Evolutionary conservation across 1,284 basidiomycete species (phyloP).

Genomic region (Omphalotus olearius): DNA sequence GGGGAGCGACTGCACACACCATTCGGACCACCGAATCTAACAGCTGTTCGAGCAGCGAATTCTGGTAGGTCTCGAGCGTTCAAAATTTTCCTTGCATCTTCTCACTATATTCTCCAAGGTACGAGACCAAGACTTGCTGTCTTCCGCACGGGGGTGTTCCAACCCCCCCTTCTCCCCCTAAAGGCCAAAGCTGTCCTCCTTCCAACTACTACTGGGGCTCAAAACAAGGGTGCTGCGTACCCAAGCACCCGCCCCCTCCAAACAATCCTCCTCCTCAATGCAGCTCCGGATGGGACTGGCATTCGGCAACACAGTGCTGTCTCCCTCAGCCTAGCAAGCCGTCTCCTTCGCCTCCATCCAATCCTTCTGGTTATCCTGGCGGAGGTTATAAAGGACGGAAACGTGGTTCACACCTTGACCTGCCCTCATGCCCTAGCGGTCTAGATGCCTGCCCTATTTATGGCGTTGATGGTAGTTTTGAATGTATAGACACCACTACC

Average conservation of each 20-base stretch:
- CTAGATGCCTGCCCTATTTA: conserved; percentile 61
- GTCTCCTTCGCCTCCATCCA: conserved; percentile 29
- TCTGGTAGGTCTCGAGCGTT: conserved; percentile 31
- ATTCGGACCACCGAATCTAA: conserved; percentile 12
- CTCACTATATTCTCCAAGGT: conserved; percentile 29
- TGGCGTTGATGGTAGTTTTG: conserved; percentile 45
- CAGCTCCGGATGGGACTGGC: conserved; percentile 43
- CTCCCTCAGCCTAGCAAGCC: conserved; percentile 29
- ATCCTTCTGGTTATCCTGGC: conserved; percentile 31
- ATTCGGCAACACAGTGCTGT: conserved; percentile 36
- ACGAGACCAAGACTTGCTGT: conserved; percentile 40
- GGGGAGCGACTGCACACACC: conserved; percentile 18
- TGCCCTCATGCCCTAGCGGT: conserved; percentile 49
- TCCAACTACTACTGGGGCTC: conserved; percentile 37
- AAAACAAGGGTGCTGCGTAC: conserved; percentile 33
- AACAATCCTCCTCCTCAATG: conserved; percentile 47
- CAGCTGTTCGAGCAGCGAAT: conserved; percentile 30
- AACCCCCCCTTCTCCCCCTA: conserved; percentile 40
- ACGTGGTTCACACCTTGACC: conserved; percentile 32
- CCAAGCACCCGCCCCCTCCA: conserved; percentile 16
- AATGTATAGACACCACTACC: conserved; percentile 54
- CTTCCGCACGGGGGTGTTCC: conserved; percentile 44
- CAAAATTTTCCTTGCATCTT: conserved; percentile 10
- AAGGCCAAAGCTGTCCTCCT: conserved; percentile 39
- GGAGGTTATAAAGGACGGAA: conserved; percentile 22